Conservation (phyloP, 2,329 filamentous ascomycete species). For the Biscogniauxia mediterranea region DNA sequence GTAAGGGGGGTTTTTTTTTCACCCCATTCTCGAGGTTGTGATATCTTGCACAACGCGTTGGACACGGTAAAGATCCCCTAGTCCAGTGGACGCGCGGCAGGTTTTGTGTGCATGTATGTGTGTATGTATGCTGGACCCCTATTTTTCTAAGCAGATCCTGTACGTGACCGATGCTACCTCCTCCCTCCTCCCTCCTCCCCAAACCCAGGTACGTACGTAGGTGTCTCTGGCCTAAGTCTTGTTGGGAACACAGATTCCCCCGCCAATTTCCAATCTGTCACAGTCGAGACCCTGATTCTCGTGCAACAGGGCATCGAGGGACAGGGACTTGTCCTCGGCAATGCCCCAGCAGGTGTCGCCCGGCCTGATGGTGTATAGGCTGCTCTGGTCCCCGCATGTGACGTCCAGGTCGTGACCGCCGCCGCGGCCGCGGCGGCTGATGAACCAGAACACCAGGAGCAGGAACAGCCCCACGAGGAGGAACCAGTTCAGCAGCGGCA, state of each 20-base stretch:
- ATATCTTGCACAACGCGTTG: too few species aligned
- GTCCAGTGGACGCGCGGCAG: too few species aligned
- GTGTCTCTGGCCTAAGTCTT: slow-evolving; percentile 8
- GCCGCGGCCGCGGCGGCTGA: slow-evolving; percentile 33
- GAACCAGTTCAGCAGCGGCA: slow-evolving; percentile 58
- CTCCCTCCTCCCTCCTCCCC: too few species aligned
- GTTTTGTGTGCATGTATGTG: too few species aligned
- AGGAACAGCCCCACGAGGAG: slow-evolving; percentile 51
- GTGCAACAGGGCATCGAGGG: slow-evolving; percentile 44
- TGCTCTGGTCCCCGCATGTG: slow-evolving; percentile 31
- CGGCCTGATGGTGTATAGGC: slow-evolving; percentile 39
- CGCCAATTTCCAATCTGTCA: slow-evolving; percentile 41
- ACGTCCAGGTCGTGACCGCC: slow-evolving; percentile 24
- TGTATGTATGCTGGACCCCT: background rate
- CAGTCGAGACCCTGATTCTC: slow-evolving; percentile 49
- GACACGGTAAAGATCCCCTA: too few species aligned
- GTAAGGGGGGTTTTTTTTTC: background rate
- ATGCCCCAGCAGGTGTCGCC: slow-evolving; percentile 56
- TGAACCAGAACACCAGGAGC: slow-evolving; percentile 49
- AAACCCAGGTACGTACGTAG: background rate
- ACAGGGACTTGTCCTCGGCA: slow-evolving; percentile 41
- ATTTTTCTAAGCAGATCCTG: background rate
- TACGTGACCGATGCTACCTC: too few species aligned
- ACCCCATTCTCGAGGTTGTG: too few species aligned
- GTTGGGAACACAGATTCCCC: slow-evolving; percentile 45